A percentile compares a stretch with the other conserved stretches of the same genome.
These are phyloP conservation scores for Chiua virens DNA, from an alignment of 768 basidiomycete species.

Conservation along the genomic window DNA sequence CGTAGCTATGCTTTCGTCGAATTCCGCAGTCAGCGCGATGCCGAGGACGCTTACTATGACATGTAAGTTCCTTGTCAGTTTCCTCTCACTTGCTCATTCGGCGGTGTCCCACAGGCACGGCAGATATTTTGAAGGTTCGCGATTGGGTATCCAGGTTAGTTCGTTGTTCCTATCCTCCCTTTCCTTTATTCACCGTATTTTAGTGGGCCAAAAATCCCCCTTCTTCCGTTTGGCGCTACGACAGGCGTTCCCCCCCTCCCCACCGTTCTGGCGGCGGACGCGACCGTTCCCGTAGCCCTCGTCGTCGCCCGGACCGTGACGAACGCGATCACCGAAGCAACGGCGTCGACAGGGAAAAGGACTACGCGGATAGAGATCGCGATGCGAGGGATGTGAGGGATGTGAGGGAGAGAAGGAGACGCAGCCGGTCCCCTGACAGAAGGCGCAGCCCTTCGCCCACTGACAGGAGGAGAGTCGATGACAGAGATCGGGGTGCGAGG, in stretches of 20 bases:
- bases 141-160: conserved; percentile 71
- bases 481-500: conserved; percentile 48
- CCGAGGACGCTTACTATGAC: conserved; percentile 82
- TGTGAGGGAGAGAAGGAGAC: conserved; percentile 45
- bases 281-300: conserved; percentile 55
- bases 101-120: conserved; percentile 57
- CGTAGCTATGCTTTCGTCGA: conserved; percentile 87
- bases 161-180: not conserved
- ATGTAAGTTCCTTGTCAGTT: conserved; percentile 51
- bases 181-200: not conserved
- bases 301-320: conserved; percentile 42
- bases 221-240: conserved; percentile 79
- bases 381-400: conserved; percentile 43
- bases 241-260: conserved; percentile 52
- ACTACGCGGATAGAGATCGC: conserved; percentile 31
- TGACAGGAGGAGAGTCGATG: conserved; percentile 41
- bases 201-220: conserved; percentile 86
- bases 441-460: conserved; percentile 45
- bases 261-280: conserved; percentile 38
- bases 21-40: conserved; percentile 74
- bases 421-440: conserved; percentile 50
- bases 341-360: conserved; percentile 37
- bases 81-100: conserved; percentile 7
- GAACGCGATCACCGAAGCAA: conserved; percentile 40
- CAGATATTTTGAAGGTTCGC: conserved; percentile 68